Conservation (phyloP, 2,329 filamentous ascomycete species). For the Fulvia fulva region DNA sequence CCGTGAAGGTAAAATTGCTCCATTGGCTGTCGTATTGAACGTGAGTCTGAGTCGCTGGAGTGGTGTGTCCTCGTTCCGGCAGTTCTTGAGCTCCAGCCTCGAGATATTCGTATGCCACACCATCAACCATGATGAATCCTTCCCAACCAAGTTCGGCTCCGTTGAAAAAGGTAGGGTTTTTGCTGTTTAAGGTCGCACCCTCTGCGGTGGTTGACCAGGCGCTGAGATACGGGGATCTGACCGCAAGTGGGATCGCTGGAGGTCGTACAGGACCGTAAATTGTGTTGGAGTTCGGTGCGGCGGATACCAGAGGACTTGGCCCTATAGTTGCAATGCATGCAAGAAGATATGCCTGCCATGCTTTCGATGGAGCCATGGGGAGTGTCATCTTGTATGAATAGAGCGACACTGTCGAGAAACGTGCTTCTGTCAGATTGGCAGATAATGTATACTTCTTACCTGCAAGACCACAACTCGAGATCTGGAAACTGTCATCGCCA, state of each 20-base stretch:
- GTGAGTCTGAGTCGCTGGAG: constrained; percentile 1
- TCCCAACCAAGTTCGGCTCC: constrained; percentile 10
- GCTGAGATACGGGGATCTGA: constrained; percentile 69
- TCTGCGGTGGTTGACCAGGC: constrained; percentile 48
- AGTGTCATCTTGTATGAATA: neutral
- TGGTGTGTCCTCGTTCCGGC: neutral
- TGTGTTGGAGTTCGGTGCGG: neutral
- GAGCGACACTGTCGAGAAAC: neutral
- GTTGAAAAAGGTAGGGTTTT: constrained; percentile 3
- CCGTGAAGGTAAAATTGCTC: constrained; percentile 14
- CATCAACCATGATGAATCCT: constrained; percentile 10
- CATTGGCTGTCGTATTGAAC: constrained; percentile 10
- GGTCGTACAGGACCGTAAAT: constrained; percentile 59
- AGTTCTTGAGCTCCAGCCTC: neutral
- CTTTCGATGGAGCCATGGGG: neutral
- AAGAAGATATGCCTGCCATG: neutral
- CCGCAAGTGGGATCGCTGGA: constrained; percentile 66
- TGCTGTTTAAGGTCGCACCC: constrained; percentile 1
- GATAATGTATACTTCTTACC: neutral
- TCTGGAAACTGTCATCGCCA: neutral
- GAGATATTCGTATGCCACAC: constrained; percentile 9
- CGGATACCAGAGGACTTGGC: neutral
- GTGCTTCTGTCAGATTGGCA: neutral
- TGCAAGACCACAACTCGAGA: neutral
- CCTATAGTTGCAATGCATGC: neutral